Percentiles rank a stretch among this genome's conserved stretches.
phyloP scores from a whole-genome alignment of 1,139 yeast species.

The Lodderomyces theae region DNA sequence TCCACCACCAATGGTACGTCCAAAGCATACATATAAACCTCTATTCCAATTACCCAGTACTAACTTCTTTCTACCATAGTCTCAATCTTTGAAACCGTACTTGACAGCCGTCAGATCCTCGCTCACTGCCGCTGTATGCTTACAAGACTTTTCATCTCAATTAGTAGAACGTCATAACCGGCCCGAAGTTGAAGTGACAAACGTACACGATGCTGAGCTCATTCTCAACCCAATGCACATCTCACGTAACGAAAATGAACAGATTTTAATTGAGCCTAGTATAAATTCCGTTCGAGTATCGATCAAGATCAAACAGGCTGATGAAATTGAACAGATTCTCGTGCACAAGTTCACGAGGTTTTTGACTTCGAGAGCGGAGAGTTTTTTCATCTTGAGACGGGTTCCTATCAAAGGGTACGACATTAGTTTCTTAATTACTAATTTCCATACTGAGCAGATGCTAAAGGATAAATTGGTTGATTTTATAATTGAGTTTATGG shows the following conservation, averaged over 20 bases:
- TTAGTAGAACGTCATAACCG: conserved; percentile 95
- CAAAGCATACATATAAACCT: too few relatives aligned
- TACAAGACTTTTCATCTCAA: conserved; percentile 93
- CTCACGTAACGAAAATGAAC: conserved; percentile 91
- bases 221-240: conserved; percentile 85
- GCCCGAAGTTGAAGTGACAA: conserved; percentile 88
- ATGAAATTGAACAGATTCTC: conserved; percentile 90
- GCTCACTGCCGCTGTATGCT: conserved; percentile 89
- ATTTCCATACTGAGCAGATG: conserved; percentile 94
- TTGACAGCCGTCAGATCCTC: conserved; percentile 92
- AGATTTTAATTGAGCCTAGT: conserved; percentile 89
- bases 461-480: conserved; percentile 93
- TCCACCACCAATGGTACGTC: too few relatives aligned
- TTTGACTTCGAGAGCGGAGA: conserved; percentile 92
- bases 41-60: conserved; percentile 1
- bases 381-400: conserved; percentile 87
- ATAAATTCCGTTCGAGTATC: conserved; percentile 88
- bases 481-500: conserved; percentile 97
- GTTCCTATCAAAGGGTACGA: conserved; percentile 90
- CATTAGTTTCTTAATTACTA: conserved; percentile 88
- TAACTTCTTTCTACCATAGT: conserved; percentile 30
- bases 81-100: conserved; percentile 95
- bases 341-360: conserved; percentile 94
- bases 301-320: conserved; percentile 93
- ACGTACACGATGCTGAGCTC: conserved; percentile 67